Conservation (phyloP, 1,284 basidiomycete genomes). For the Ustilago sp. region DNA sequence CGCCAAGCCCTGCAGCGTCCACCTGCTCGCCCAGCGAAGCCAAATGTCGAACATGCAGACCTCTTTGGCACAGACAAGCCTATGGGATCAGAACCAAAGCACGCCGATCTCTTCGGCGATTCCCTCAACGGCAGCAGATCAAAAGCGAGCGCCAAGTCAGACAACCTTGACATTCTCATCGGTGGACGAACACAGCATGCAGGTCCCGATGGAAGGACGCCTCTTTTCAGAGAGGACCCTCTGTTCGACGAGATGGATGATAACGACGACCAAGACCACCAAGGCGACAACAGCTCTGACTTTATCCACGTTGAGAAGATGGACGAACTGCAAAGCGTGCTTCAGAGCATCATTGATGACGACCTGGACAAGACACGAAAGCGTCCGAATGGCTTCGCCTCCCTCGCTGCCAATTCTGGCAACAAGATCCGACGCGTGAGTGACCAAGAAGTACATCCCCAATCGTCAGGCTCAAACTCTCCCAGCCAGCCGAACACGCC, state of each 20-base stretch:
- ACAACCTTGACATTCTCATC: constrained; percentile 59
- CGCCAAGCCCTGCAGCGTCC: constrained; percentile 23
- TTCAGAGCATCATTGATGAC: constrained; percentile 93
- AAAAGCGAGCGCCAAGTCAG: constrained; percentile 48
- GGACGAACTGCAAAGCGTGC: constrained; percentile 82
- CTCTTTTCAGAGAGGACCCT: constrained; percentile 56
- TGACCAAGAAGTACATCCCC: constrained; percentile 18
- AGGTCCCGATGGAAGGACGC: constrained; percentile 48
- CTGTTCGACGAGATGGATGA: constrained; percentile 60
- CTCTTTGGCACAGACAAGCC: constrained; percentile 46
- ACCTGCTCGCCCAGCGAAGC: constrained; percentile 12
- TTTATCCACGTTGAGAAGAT: constrained; percentile 51
- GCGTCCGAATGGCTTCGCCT: constrained; percentile 10
- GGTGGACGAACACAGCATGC: constrained; percentile 53
- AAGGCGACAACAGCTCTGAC: constrained; percentile 39
- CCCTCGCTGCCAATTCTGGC: constrained; percentile 16
- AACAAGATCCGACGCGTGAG: constrained; percentile 17
- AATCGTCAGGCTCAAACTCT: constrained; percentile 5
- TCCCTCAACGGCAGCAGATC: constrained; percentile 25
- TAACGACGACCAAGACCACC: constrained; percentile 28
- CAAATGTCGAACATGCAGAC: constrained; percentile 35
- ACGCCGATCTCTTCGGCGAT: constrained; percentile 47
- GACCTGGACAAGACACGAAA: constrained; percentile 36
- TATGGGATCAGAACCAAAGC: constrained; percentile 24
- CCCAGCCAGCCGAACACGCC: constrained; percentile 17